Conservation (phyloP, 805 yeast species). For the Cephaloascus fragrans region DNA sequence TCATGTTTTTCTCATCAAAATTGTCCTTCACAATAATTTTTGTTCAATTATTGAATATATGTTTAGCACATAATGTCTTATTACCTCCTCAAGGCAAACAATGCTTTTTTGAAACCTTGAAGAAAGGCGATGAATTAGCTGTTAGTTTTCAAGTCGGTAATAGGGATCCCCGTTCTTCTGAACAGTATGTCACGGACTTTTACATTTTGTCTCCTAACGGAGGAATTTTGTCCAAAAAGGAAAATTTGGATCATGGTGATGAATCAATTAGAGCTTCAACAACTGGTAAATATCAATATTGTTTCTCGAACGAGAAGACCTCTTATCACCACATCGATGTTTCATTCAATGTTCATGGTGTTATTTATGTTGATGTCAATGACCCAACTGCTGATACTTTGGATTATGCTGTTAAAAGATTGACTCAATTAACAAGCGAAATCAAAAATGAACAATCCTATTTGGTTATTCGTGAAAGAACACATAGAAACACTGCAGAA, state of each 20-base stretch:
- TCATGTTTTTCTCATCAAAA: not conserved
- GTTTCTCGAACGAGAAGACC: constrained; percentile 83
- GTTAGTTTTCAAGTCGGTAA: constrained; percentile 91
- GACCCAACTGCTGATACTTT: constrained; percentile 69
- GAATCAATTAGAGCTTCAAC: constrained; percentile 53
- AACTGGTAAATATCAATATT: constrained; percentile 73
- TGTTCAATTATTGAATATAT: constrained; percentile 3
- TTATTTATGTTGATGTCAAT: constrained; percentile 72
- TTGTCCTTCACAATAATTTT: not conserved
- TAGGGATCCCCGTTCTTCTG: constrained; percentile 62
- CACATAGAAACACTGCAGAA: constrained; percentile 97
- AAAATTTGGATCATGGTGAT: constrained; percentile 73
- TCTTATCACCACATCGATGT: constrained; percentile 75
- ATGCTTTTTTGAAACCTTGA: constrained; percentile 81
- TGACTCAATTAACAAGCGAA: constrained; percentile 69
- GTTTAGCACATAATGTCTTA: constrained; percentile 67
- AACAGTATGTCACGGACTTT: constrained; percentile 62
- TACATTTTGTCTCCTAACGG: constrained; percentile 15
- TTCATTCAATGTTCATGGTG: constrained; percentile 91
- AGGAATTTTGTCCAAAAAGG: constrained; percentile 37
- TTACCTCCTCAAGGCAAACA: constrained; percentile 77
- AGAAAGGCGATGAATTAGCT: constrained; percentile 76
- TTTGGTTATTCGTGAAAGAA: constrained; percentile 91
- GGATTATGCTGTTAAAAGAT: constrained; percentile 73
- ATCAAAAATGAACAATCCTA: constrained; percentile 90